phyloP scores from a whole-genome alignment of 805 yeast species.

The Cyberlindnera nakhonratchasimensis region DNA sequence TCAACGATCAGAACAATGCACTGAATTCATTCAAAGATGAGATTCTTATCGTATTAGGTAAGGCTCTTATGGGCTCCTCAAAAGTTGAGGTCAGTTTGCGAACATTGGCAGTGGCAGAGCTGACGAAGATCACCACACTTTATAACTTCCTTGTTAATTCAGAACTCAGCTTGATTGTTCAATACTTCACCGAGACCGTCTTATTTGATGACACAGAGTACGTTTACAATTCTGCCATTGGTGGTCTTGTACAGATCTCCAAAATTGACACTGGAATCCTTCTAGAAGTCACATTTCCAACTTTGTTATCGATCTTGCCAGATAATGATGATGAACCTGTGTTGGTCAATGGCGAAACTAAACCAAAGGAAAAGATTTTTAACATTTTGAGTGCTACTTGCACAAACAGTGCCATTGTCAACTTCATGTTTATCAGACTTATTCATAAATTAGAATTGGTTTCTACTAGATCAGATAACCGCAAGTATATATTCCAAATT shows the following conservation, averaged over 20 bases:
- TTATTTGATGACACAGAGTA: slow-evolving; percentile 48
- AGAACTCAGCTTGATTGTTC: slow-evolving; percentile 62
- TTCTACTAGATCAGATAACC: slow-evolving; percentile 6
- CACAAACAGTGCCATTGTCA: slow-evolving; percentile 33
- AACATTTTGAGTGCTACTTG: slow-evolving; percentile 28
- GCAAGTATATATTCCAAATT: slow-evolving; percentile 18
- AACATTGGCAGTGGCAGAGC: slow-evolving; percentile 60
- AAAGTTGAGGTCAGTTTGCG: slow-evolving; percentile 66
- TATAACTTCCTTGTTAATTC: slow-evolving; percentile 44
- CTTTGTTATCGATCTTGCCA: slow-evolving; percentile 48
- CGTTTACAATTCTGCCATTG: slow-evolving; percentile 50
- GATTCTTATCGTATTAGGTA: slow-evolving; percentile 63
- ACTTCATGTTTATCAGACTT: slow-evolving; percentile 38
- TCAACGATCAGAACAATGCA: slow-evolving; percentile 11
- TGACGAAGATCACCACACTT: slow-evolving; percentile 53
- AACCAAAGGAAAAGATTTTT: slow-evolving; percentile 26
- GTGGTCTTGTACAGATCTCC: slow-evolving; percentile 46
- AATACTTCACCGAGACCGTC: slow-evolving; percentile 60
- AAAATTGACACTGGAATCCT: slow-evolving; percentile 41
- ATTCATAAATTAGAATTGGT: slow-evolving; percentile 30
- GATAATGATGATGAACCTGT: slow-evolving; percentile 34
- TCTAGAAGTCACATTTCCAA: slow-evolving; percentile 50
- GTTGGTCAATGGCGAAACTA: slow-evolving; percentile 24
- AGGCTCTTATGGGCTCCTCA: slow-evolving; percentile 64
- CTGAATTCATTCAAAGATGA: slow-evolving; percentile 48